Conservation (phyloP, 169 alveolate species). For the Plasmodium gallinaceum region DNA sequence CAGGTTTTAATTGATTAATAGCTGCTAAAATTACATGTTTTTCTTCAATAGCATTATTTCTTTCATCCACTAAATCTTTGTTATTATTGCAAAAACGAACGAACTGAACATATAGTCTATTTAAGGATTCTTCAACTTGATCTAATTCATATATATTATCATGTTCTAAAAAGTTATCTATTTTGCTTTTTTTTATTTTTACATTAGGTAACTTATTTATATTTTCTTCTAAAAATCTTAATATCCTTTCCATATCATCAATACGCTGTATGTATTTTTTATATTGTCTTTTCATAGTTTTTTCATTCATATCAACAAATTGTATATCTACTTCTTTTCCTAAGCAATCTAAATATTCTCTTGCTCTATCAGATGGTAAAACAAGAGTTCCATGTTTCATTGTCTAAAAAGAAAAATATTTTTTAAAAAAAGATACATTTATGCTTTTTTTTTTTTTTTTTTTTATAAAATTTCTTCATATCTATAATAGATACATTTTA, state of each 20-base stretch:
- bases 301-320: constrained; percentile 91
- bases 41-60: constrained; percentile 90
- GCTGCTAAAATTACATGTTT: constrained; percentile 87
- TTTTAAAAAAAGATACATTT: not conserved
- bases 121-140: constrained; percentile 91
- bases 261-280: constrained; percentile 92
- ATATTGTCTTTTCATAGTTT: constrained; percentile 91
- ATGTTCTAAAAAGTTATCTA: constrained; percentile 87
- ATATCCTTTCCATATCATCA: constrained; percentile 93
- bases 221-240: constrained; percentile 88
- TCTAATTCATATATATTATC: constrained; percentile 88
- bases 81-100: constrained; percentile 91
- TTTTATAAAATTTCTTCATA: no score
- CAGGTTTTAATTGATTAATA: constrained; percentile 81
- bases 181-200: constrained; percentile 83
- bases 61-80: constrained; percentile 84
- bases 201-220: constrained; percentile 87
- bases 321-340: constrained; percentile 90
- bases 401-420: constrained; percentile 56
- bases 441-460: no score
- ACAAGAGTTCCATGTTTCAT: constrained; percentile 95
- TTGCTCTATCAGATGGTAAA: constrained; percentile 93
- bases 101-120: constrained; percentile 91
- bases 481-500: no score
- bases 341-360: constrained; percentile 90